phyloP scores from a whole-genome alignment of 2,329 filamentous ascomycete genomes.

The Spiromastix sp. region DNA sequence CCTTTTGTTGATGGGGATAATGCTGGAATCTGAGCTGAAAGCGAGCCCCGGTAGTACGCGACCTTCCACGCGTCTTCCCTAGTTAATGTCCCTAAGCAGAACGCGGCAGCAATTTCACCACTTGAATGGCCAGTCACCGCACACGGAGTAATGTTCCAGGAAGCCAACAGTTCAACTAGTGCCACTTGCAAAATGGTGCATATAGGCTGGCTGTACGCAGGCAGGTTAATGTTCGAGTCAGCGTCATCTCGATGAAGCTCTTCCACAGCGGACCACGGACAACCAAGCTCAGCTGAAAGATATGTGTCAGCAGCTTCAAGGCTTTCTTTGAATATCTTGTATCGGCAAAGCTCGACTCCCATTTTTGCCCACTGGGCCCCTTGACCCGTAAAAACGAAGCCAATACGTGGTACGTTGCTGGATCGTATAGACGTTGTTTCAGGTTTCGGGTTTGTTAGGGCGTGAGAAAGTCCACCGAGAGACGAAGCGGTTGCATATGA shows the following conservation, averaged over 20 bases:
- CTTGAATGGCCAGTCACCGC: constrained; percentile 16
- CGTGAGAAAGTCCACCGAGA: not conserved
- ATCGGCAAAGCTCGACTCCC: constrained; percentile 12
- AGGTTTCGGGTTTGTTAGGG: not conserved
- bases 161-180: constrained; percentile 13
- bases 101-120: constrained; percentile 19
- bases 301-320: not conserved
- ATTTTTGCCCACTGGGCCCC: constrained; percentile 13
- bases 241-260: not conserved
- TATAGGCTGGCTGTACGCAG: constrained; percentile 10
- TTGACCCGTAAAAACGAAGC: constrained; percentile 14
- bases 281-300: constrained; percentile 1
- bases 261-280: not conserved
- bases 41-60: constrained; percentile 35
- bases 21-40: constrained; percentile 15
- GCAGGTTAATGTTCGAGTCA: constrained; percentile 7
- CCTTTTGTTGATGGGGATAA: constrained; percentile 32
- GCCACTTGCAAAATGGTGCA: constrained; percentile 15
- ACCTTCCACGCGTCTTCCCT: constrained; percentile 21
- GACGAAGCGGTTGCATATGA: not conserved
- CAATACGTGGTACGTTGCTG: constrained; percentile 10
- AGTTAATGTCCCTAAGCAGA: not conserved
- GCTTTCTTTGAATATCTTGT: not conserved
- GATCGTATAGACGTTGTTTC: too few relatives aligned
- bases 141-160: constrained; percentile 9